Evolutionary conservation across 2,329 filamentous ascomycete species (phyloP).

Genomic region (Fusarium xyrophilum): DNA sequence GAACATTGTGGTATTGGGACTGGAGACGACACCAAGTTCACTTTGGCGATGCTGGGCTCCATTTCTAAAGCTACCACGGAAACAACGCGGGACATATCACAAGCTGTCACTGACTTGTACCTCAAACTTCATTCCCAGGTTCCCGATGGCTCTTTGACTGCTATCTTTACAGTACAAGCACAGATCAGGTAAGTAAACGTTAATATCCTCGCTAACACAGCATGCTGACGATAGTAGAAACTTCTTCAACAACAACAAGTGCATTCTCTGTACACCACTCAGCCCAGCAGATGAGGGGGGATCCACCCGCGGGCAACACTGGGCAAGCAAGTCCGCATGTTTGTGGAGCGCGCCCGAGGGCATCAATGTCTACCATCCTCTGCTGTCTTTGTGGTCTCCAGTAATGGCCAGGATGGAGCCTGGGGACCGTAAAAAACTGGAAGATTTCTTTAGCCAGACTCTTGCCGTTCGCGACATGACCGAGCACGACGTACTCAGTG

Average conservation of each 20-base stretch:
- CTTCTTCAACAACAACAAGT: not conserved
- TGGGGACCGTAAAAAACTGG: not conserved
- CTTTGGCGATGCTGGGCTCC: not conserved
- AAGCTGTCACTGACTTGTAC: not conserved
- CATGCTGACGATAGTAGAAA: not conserved
- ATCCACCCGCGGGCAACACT: not conserved
- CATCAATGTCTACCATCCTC: not conserved
- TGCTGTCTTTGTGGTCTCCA: not conserved
- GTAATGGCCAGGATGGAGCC: not conserved
- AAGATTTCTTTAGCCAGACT: not conserved
- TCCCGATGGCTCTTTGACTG: not conserved
- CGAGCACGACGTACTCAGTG: not conserved
- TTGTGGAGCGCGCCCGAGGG: not conserved
- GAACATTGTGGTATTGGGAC: not conserved
- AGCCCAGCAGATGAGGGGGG: rapidly evolving
- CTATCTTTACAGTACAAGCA: rapidly evolving
- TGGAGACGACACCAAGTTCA: not conserved
- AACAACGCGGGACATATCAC: not conserved
- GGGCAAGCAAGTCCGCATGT: not conserved
- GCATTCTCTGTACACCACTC: not conserved
- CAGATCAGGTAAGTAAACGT: not conserved
- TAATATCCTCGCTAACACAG: rapidly evolving
- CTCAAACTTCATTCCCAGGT: not conserved
- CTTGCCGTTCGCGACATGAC: not conserved
- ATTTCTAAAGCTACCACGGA: not conserved